A percentile compares a stretch with the other conserved stretches of the same genome.
Evolutionary conservation across 73 alveolate genomes (phyloP).

Genomic region (Paramecium tetraurelia): DNA sequence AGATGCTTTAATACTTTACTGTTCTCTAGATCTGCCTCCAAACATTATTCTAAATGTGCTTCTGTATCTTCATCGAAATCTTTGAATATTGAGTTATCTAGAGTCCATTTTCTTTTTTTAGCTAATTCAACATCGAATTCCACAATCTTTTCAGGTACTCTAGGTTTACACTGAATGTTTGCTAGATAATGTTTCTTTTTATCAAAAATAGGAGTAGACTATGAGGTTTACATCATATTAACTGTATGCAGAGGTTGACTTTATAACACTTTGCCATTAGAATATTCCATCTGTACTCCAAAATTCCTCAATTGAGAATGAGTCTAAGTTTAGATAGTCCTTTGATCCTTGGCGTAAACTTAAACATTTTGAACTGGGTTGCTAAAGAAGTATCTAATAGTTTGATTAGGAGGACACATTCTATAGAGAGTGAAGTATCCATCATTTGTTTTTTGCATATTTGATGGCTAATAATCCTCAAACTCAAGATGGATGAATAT

Average conservation of each 20-base stretch:
- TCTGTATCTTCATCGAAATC: slow-evolving; percentile 64
- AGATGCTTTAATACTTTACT: slow-evolving; percentile 64
- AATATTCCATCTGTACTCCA: slow-evolving; percentile 15
- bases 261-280: not conserved
- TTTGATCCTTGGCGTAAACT: slow-evolving; percentile 56
- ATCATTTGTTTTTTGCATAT: slow-evolving; percentile 62
- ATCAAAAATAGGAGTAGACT: slow-evolving; percentile 36
- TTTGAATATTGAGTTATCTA: slow-evolving; percentile 41
- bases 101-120: slow-evolving; percentile 56
- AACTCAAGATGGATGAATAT: slow-evolving; percentile 73
- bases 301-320: slow-evolving; percentile 18
- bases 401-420: slow-evolving; percentile 81
- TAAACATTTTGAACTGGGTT: slow-evolving; percentile 18
- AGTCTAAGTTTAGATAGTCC: not conserved
- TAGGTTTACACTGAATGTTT: slow-evolving; percentile 58
- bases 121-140: slow-evolving; percentile 20
- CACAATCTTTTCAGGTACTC: slow-evolving; percentile 20
- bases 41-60: slow-evolving; percentile 67
- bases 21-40: slow-evolving; percentile 78
- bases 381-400: slow-evolving; percentile 68
- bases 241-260: slow-evolving; percentile 22
- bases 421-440: slow-evolving; percentile 71
- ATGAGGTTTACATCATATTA: slow-evolving; percentile 15
- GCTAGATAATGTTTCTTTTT: slow-evolving; percentile 41
- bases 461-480: slow-evolving; percentile 74